phyloP scores from a whole-genome alignment of 345 rosid genomes.

The Pistacia vera region DNA sequence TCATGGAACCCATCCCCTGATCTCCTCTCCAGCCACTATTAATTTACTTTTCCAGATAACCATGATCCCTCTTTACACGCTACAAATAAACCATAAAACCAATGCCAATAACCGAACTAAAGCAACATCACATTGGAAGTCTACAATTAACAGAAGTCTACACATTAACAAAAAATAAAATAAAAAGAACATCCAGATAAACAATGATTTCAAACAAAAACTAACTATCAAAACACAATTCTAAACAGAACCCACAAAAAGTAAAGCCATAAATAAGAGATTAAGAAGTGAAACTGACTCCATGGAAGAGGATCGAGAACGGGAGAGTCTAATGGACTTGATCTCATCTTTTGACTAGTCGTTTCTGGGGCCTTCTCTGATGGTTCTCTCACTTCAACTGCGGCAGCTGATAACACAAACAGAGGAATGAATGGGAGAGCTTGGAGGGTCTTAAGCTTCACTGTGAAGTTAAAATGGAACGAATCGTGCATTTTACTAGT shows the following conservation, averaged over 20 bases:
- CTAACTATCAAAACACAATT: background rate
- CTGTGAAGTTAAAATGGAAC: background rate
- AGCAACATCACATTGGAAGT: too few relatives aligned
- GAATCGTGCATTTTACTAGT: background rate
- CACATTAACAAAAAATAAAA: too few relatives aligned
- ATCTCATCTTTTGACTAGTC: conserved; percentile 63
- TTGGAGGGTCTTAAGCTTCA: conserved; percentile 1
- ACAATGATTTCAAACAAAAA: too few relatives aligned
- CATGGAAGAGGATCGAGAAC: conserved; percentile 80
- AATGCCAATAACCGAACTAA: too few relatives aligned
- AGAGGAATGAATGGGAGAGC: background rate
- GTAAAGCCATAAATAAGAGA: background rate
- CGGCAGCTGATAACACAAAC: conserved; percentile 49
- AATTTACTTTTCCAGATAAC: too few relatives aligned
- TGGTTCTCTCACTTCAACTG: conserved; percentile 58
- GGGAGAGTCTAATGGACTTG: conserved; percentile 67
- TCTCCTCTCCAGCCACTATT: too few relatives aligned
- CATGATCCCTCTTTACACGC: too few relatives aligned
- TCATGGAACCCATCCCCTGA: too few relatives aligned
- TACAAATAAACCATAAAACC: too few relatives aligned
- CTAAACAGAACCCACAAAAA: background rate
- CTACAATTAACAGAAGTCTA: too few relatives aligned
- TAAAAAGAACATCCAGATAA: too few relatives aligned
- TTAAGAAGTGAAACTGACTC: conserved; percentile 40
- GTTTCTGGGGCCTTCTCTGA: conserved; percentile 60